Evolutionary conservation across 441 rosid genomes (phyloP), one percentile per base, ranked within the genome.

Genomic region (Syzygium syzygioides): DNA sequence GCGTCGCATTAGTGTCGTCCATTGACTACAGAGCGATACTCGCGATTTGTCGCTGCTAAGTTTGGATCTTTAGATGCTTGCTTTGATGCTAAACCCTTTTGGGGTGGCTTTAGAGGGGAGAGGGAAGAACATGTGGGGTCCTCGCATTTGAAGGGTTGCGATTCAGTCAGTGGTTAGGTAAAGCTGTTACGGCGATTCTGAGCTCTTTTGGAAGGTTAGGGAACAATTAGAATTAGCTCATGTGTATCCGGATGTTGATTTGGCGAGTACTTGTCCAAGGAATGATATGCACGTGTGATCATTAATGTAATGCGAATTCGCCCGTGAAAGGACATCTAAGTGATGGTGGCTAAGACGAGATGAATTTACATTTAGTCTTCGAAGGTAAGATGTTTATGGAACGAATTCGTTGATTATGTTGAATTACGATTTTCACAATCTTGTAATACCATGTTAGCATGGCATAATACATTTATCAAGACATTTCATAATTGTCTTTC

Each of bases 381-480:
- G 13, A 4, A 4, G 2, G 28, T 9, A 4, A 25, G 14, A 10
- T 25, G 6, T 23, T 57, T 57, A 57, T 25, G 13, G 62, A 57
- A 25, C 9, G 62, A 8, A 25, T 25, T 57, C 6, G 13, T 25
- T 23, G 62, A 7, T 25, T 9, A 10, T 57, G 25, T 23, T 25
- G 41, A 9, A 32, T 34, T 34, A 3, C 9, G 28, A 19, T 18
- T 68, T 19, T 20, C 20, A 19, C 7, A 11, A 19, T 1, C 2
- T 34, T 10, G 4, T 20, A 1, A 4, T 2, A 1, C 2, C 4
- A 14, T n/a, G 5, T 62, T 10, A 11, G 5, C 0, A 6, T 59
- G 48, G 48, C 7, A 45, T 0, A 5, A 14, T 54, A 5, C 4
- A 9, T 7, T 9, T n/a, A 0, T 62, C 34, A 1, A n/a, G 19